phyloP scores from a whole-genome alignment of 2,329 filamentous ascomycete species.

The Ploettnerulaceae sp. region DNA sequence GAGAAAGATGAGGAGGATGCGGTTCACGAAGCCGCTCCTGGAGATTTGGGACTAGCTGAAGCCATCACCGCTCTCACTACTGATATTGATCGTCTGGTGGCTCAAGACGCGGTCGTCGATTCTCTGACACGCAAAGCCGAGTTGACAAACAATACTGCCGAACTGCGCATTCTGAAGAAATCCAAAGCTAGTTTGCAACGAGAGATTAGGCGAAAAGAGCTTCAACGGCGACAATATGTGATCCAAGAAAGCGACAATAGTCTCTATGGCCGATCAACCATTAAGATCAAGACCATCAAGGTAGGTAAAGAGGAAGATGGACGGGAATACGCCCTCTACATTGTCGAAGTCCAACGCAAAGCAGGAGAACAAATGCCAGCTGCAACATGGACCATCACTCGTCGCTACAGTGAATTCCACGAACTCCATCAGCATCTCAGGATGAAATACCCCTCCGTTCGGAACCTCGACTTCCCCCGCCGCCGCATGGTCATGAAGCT shows the following conservation, averaged over 20 bases:
- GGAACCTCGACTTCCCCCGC: constrained; percentile 85
- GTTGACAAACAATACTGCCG: constrained; percentile 92
- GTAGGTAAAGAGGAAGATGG: constrained; percentile 89
- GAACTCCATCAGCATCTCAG: constrained; percentile 89
- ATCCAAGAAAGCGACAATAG: constrained; percentile 98
- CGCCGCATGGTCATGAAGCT: constrained; percentile 93
- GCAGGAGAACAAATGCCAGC: constrained; percentile 94
- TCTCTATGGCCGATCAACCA: constrained; percentile 82
- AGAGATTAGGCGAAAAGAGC: constrained; percentile 88
- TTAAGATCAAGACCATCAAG: constrained; percentile 89
- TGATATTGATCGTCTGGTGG: constrained; percentile 82
- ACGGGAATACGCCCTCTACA: constrained; percentile 87
- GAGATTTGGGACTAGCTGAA: constrained; percentile 87
- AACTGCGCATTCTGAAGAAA: constrained; percentile 86
- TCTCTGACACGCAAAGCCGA: constrained; percentile 92
- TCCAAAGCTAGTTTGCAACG: constrained; percentile 89
- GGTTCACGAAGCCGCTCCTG: constrained; percentile 90
- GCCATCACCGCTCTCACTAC: constrained; percentile 83
- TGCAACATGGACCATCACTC: constrained; percentile 89
- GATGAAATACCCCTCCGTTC: constrained; percentile 78
- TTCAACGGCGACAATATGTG: constrained; percentile 94
- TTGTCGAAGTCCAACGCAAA: constrained; percentile 84
- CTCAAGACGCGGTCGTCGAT: constrained; percentile 87
- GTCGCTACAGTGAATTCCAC: constrained; percentile 94
- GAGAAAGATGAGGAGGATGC: constrained; percentile 67